Conservation (phyloP, 306 rosid genomes). For the Castanea crenata region DNA sequence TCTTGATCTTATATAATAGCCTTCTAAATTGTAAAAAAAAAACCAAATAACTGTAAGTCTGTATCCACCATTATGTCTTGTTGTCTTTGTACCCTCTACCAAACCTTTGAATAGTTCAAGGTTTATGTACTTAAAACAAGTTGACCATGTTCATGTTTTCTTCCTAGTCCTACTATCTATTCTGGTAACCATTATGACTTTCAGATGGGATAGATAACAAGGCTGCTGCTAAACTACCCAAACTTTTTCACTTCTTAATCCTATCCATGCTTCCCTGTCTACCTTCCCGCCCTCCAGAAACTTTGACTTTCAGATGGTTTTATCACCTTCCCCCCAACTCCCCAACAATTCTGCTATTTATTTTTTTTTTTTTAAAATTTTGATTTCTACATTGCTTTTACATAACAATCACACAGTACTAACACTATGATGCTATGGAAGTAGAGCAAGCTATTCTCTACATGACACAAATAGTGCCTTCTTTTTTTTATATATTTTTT, state of each 20-base stretch:
- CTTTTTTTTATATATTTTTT: too few relatives aligned
- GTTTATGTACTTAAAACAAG: neutral
- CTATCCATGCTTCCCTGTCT: neutral
- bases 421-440: neutral
- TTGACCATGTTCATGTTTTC: neutral
- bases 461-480: too few relatives aligned
- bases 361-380: too few relatives aligned
- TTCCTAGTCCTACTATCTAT: neutral
- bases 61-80: neutral
- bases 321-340: neutral
- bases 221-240: constrained; percentile 6
- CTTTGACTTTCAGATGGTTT: constrained; percentile 3
- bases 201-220: neutral
- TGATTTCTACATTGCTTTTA: neutral
- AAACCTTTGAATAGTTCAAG: neutral
- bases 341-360: too few relatives aligned
- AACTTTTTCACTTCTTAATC: neutral
- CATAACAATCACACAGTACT: neutral
- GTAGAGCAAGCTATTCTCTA: neutral
- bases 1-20: neutral
- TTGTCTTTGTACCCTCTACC: neutral
- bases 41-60: neutral
- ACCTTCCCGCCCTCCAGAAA: neutral
- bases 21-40: neutral
- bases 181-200: constrained; percentile 1